phyloP scores from a whole-genome alignment of 148 eudicot species.

The Persicaria maculosa region DNA sequence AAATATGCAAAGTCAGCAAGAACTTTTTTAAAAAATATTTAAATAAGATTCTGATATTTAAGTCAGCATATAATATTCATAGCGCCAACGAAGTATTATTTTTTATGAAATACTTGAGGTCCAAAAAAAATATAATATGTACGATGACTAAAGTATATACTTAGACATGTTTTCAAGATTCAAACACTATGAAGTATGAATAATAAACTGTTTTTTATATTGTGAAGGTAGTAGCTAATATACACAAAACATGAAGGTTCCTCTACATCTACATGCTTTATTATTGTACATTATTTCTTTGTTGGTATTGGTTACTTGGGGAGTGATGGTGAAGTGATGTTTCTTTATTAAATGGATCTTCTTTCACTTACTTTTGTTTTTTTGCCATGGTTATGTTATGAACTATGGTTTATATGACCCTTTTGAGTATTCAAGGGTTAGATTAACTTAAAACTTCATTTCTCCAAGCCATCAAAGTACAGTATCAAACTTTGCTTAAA shows the following conservation, averaged over 20 bases:
- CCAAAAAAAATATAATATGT: background rate
- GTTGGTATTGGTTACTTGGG: background rate
- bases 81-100: too few relatives aligned
- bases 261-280: background rate
- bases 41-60: too few relatives aligned
- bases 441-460: background rate
- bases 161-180: background rate
- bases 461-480: background rate
- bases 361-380: background rate
- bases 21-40: too few relatives aligned
- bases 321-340: conserved; percentile 8
- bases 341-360: background rate
- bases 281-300: background rate
- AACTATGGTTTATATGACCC: background rate
- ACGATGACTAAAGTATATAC: background rate
- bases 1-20: too few relatives aligned
- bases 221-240: background rate
- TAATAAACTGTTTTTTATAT: background rate
- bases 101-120: background rate
- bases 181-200: background rate
- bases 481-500: background rate
- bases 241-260: background rate
- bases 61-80: too few relatives aligned
- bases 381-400: background rate
- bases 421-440: conserved; percentile 6